These are phyloP conservation scores for Metarhizium humberi DNA, from an alignment of 2,329 filamentous ascomycete genomes.

Conservation along the genomic window DNA sequence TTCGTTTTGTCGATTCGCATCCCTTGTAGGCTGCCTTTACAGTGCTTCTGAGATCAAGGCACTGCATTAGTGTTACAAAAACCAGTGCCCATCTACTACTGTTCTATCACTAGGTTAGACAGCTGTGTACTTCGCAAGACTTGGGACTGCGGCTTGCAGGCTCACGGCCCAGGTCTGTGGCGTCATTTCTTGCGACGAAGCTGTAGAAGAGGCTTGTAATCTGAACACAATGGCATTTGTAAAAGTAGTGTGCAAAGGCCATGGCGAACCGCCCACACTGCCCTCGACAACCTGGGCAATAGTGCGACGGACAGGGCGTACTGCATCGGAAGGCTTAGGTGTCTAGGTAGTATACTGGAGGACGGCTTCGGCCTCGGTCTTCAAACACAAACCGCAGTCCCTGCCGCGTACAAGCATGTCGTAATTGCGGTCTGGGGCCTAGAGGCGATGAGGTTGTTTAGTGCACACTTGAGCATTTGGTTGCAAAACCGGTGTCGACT, in stretches of 20 bases:
- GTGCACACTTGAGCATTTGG: no score
- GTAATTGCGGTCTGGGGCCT: conserved; percentile 15
- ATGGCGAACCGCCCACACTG: conserved; percentile 52
- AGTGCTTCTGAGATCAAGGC: conserved; percentile 30
- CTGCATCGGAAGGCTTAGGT: background rate
- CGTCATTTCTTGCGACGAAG: conserved; percentile 2
- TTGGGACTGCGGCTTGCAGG: conserved; percentile 43
- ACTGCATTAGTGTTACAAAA: conserved; percentile 40
- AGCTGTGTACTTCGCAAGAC: conserved; percentile 58
- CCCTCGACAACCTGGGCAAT: conserved; percentile 52
- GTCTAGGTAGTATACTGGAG: no score
- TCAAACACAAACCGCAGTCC: conserved; percentile 6
- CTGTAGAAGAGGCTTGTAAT: conserved; percentile 1
- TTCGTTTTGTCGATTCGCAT: conserved; percentile 54
- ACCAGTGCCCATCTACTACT: conserved; percentile 60
- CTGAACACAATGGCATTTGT: conserved; percentile 41
- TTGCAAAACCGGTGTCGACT: no score
- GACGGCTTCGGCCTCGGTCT: conserved; percentile 37
- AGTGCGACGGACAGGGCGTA: background rate
- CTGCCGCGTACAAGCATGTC: conserved; percentile 20
- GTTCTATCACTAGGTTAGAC: conserved; percentile 57
- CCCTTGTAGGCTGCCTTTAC: conserved; percentile 49
- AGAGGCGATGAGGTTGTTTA: conserved; percentile 5
- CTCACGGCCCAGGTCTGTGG: conserved; percentile 34
- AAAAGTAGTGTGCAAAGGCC: background rate